Base-by-base conservation (phyloP, 2,329 filamentous ascomycete genomes). In the Scleromitrula shiraiana region DNA sequence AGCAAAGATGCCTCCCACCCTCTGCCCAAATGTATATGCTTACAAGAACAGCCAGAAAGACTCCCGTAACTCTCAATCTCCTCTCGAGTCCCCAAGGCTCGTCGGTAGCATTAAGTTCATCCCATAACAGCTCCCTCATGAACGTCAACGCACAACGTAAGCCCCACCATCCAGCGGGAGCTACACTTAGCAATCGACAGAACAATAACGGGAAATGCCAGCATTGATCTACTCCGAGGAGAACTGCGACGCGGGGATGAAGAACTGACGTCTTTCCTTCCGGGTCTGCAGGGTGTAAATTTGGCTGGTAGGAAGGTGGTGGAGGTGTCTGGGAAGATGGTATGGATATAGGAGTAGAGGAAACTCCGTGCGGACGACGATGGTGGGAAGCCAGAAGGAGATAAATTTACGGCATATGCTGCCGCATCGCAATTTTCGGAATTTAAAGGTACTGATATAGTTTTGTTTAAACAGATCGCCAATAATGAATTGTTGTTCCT, bases 241-340 rank as follows among this genome's bases (percentile, higher is more conserved):
- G 77, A 58, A 89, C 84, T 53, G 86, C 86, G 48, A 91, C 80
- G 48, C 85, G 84, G 10, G 86, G 86, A 61, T 89, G 85, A 36
- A 88, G 72, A 44, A 82, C 69, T 14, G 76, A 60, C 23, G 51
- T 43, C 24, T 53, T 55, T 26, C 54, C 51, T 30, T 61, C 58
- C 5, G 60, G 54, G 24, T 52, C 50, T 4, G 55, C 53, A 24
- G 56, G 57, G 42, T 59, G 55, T 7, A 55, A 54, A 29, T 59
- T 59, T 12, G 55, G 57, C 4, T 54, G 54, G 50, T 32, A 51
- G 32, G 29, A 23, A 17, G 41, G 20, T n/a, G 52, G 30, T 14
- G 52, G 33, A 23, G 51, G 10, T 14, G 44, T 30, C 17, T 35
- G 17, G 20, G 42, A 33, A n/a, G 43, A 41, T 32, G 47, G 41